These are phyloP conservation scores for Zygotorulaspora chibaensis DNA, from an alignment of 805 yeast genomes.

Conservation along the genomic window DNA sequence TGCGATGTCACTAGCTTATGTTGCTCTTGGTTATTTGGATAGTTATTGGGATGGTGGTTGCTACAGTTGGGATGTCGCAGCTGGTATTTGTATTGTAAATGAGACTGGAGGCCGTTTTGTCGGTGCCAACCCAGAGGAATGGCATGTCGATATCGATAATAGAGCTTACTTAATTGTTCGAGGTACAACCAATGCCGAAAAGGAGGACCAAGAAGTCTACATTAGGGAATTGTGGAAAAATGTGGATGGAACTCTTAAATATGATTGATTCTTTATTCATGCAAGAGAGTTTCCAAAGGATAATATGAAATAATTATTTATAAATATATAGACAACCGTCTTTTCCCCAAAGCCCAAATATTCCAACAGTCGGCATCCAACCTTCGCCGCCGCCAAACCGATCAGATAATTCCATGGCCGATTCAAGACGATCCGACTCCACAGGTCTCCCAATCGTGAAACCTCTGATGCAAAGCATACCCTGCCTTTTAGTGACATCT, in stretches of 20 bases:
- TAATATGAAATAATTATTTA: constrained; percentile 15
- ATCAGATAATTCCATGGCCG: constrained; percentile 33
- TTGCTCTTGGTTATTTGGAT: constrained; percentile 57
- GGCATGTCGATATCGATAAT: constrained; percentile 48
- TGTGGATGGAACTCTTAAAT: constrained; percentile 45
- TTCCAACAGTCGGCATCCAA: constrained; percentile 48
- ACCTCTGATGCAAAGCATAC: constrained; percentile 57
- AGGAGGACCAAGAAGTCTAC: constrained; percentile 41
- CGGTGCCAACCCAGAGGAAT: constrained; percentile 48
- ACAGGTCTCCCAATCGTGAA: constrained; percentile 57
- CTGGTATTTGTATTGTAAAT: constrained; percentile 58
- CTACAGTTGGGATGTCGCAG: constrained; percentile 68
- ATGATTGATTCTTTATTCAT: constrained; percentile 22
- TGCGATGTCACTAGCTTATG: constrained; percentile 56
- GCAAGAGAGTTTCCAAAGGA: not conserved
- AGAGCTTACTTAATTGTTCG: constrained; percentile 54
- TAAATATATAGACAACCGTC: constrained; percentile 68
- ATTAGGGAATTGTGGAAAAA: constrained; percentile 50
- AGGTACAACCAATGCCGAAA: constrained; percentile 37
- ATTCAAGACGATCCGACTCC: constrained; percentile 28
- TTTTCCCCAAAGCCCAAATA: constrained; percentile 57
- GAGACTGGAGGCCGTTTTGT: constrained; percentile 60
- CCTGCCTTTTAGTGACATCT: constrained; percentile 40
- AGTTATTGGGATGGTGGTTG: constrained; percentile 70
- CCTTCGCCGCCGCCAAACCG: constrained; percentile 44